A percentile compares a stretch with the other conserved stretches of the same genome.
phyloP scores from a whole-genome alignment of 2,329 filamentous ascomycete genomes.

The Alternaria sp. region DNA sequence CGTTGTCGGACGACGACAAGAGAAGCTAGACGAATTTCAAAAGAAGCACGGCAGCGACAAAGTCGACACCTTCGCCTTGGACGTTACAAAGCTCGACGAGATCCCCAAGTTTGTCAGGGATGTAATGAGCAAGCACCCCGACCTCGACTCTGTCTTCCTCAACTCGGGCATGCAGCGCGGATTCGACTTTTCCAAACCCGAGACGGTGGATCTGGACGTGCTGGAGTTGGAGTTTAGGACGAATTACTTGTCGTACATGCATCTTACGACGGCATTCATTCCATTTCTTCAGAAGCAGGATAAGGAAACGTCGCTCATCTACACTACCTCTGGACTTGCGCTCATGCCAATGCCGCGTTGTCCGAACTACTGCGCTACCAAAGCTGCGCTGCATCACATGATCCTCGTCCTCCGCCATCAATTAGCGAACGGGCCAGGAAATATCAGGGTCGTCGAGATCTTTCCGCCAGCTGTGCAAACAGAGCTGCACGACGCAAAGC shows the following conservation, averaged over 20 bases:
- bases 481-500: slow-evolving; percentile 64
- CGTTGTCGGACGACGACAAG: slow-evolving; percentile 61
- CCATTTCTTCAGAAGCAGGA: slow-evolving; percentile 59
- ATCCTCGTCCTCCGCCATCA: slow-evolving; percentile 62
- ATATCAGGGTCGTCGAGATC: slow-evolving; percentile 64
- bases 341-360: slow-evolving; percentile 59
- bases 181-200: slow-evolving; percentile 60
- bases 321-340: slow-evolving; percentile 62
- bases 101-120: slow-evolving; percentile 58
- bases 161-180: slow-evolving; percentile 64
- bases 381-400: slow-evolving; percentile 65
- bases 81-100: slow-evolving; percentile 60
- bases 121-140: slow-evolving; percentile 57
- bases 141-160: slow-evolving; percentile 62
- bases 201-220: slow-evolving; percentile 56
- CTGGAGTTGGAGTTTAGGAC: slow-evolving; percentile 59
- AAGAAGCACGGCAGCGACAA: slow-evolving; percentile 58
- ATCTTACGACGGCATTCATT: slow-evolving; percentile 60
- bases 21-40: slow-evolving; percentile 61
- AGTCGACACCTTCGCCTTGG: slow-evolving; percentile 57
- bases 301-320: slow-evolving; percentile 54
- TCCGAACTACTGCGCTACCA: slow-evolving; percentile 64
- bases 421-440: slow-evolving; percentile 55
- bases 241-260: slow-evolving; percentile 61
- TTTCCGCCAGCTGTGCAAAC: slow-evolving; percentile 66